These are phyloP conservation scores for Nothopassalora personata DNA, from an alignment of 2,329 filamentous ascomycete genomes.

Conservation along the genomic window DNA sequence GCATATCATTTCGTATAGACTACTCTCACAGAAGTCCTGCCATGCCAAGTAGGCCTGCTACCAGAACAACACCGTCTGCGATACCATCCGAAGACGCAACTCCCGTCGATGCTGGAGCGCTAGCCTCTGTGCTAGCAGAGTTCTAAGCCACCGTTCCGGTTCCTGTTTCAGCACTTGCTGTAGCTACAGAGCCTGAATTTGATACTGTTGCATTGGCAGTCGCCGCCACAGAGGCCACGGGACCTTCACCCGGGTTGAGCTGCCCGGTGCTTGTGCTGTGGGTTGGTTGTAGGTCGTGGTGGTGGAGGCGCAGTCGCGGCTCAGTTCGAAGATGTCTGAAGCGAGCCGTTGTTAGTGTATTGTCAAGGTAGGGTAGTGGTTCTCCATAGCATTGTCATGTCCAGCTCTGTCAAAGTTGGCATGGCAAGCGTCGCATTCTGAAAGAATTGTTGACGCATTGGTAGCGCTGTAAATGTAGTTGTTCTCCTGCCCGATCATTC, in stretches of 20 bases:
- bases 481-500: too few species aligned
- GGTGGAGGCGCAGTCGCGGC: not conserved
- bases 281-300: not conserved
- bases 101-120: not conserved
- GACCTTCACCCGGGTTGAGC: not conserved
- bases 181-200: not conserved
- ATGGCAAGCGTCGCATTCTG: not conserved
- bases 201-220: not conserved
- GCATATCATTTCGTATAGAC: too few species aligned
- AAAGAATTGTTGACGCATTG: not conserved
- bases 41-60: not conserved
- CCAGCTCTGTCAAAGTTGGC: not conserved
- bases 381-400: not conserved
- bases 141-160: not conserved
- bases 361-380: not conserved
- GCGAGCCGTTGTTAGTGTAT: not conserved
- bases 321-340: not conserved
- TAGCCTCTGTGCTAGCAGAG: not conserved
- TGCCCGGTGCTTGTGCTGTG: not conserved
- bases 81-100: not conserved
- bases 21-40: not conserved
- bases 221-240: not conserved
- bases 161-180: not conserved
- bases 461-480: too few species aligned
- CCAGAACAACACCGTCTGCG: not conserved